Evolutionary conservation across 495 filamentous ascomycete species (phyloP).

Genomic region (Aspergillus cavernicola): DNA sequence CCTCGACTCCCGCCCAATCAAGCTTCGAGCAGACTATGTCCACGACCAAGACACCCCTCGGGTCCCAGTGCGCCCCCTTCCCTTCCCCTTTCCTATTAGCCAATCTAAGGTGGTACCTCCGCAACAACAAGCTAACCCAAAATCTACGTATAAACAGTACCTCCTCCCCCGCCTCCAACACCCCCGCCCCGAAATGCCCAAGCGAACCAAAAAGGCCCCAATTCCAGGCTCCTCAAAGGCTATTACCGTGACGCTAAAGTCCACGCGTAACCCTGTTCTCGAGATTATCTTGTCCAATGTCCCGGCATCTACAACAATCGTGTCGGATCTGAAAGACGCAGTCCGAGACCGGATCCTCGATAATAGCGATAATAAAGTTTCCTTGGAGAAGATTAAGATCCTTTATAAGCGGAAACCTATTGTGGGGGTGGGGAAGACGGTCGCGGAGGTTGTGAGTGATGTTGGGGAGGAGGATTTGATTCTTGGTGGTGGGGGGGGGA

Average conservation of each 20-base stretch:
- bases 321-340: slow-evolving; percentile 67
- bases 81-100: neutral
- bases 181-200: slow-evolving; percentile 49
- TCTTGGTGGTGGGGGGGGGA: slow-evolving; percentile 35
- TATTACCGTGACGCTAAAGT: slow-evolving; percentile 63
- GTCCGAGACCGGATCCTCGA: slow-evolving; percentile 50
- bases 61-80: slow-evolving; percentile 57
- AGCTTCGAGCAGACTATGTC: slow-evolving; percentile 79
- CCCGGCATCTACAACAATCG: slow-evolving; percentile 59
- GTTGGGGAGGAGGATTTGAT: slow-evolving; percentile 35
- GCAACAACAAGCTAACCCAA: slow-evolving; percentile 6
- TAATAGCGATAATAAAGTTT: slow-evolving; percentile 25
- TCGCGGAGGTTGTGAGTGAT: slow-evolving; percentile 48
- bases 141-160: slow-evolving; percentile 31
- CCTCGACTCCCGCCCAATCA: slow-evolving; percentile 71
- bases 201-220: slow-evolving; percentile 40
- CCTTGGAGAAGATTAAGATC: slow-evolving; percentile 72
- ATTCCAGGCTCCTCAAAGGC: slow-evolving; percentile 47
- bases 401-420: slow-evolving; percentile 81
- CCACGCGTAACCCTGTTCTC: slow-evolving; percentile 66
- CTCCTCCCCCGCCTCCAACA: slow-evolving; percentile 43
- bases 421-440: slow-evolving; percentile 54
- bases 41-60: slow-evolving; percentile 73
- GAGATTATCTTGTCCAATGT: slow-evolving; percentile 56
- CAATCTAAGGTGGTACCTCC: too few species aligned